These are phyloP conservation scores for Yamadazyma kanchanaburiensis DNA, from an alignment of 1,139 yeast genomes.

Conservation along the genomic window DNA sequence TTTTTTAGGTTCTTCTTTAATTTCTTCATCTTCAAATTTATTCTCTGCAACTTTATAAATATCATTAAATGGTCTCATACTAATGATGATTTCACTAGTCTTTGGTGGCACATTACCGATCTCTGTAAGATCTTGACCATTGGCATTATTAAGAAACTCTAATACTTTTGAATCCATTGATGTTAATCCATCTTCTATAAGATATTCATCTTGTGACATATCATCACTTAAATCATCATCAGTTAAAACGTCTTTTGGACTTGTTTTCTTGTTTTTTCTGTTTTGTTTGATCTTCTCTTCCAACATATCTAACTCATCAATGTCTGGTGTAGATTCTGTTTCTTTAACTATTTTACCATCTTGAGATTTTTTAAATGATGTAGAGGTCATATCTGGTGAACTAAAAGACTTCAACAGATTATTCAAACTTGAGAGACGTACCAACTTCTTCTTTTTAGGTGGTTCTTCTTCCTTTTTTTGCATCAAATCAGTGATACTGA, in stretches of 20 bases:
- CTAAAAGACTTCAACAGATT: conserved; percentile 11
- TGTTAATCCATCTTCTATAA: conserved; percentile 40
- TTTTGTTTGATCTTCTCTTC: conserved; percentile 39
- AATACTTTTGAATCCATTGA: conserved; percentile 62
- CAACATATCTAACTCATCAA: conserved; percentile 38
- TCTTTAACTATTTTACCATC: conserved; percentile 10
- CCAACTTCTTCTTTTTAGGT: conserved; percentile 33
- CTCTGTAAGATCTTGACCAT: conserved; percentile 73
- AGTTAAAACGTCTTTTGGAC: conserved; percentile 16
- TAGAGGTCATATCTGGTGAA: conserved; percentile 4
- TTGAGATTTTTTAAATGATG: conserved; percentile 9
- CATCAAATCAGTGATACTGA: conserved; percentile 21
- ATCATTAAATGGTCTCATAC: conserved; percentile 64
- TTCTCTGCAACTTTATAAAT: conserved; percentile 56
- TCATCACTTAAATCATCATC: conserved; percentile 42
- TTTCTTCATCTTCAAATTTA: conserved; percentile 39
- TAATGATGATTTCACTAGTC: conserved; percentile 60
- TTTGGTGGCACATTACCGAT: conserved; percentile 68
- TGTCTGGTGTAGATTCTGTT: conserved; percentile 6
- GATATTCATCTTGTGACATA: conserved; percentile 38
- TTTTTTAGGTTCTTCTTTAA: conserved; percentile 25
- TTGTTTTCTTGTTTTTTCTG: conserved; percentile 18
- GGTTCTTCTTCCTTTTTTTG: conserved; percentile 11
- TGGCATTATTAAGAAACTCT: conserved; percentile 75
- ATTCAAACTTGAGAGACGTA: conserved; percentile 27